These are phyloP conservation scores for Pseudogymnoascus sp. DNA, from an alignment of 2,329 filamentous ascomycete genomes.

Conservation along the genomic window DNA sequence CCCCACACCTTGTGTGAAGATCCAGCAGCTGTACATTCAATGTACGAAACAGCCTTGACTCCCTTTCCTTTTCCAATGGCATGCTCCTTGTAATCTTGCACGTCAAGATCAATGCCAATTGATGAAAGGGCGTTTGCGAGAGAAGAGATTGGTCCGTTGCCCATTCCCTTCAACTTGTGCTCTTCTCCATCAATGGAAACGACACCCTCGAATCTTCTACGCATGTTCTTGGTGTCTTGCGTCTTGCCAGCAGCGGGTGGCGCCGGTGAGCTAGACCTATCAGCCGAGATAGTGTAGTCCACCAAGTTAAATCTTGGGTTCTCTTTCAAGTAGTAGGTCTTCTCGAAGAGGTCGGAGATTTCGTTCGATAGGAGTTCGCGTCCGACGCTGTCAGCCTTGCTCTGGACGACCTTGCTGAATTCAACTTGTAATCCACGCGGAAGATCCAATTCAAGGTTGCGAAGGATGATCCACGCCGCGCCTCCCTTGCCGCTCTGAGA, in stretches of 20 bases:
- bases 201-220: slow-evolving; percentile 77
- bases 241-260: slow-evolving; percentile 62
- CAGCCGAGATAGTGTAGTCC: slow-evolving; percentile 84
- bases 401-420: slow-evolving; percentile 82
- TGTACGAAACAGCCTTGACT: slow-evolving; percentile 91
- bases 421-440: slow-evolving; percentile 87
- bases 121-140: slow-evolving; percentile 72
- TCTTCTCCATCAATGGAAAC: slow-evolving; percentile 75
- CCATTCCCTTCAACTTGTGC: slow-evolving; percentile 68
- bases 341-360: slow-evolving; percentile 81
- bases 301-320: slow-evolving; percentile 81
- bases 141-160: slow-evolving; percentile 85
- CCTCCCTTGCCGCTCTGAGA: slow-evolving; percentile 93
- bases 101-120: slow-evolving; percentile 79
- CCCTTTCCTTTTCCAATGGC: slow-evolving; percentile 73
- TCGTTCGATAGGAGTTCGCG: slow-evolving; percentile 78
- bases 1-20: slow-evolving; percentile 75
- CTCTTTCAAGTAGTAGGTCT: slow-evolving; percentile 74
- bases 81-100: slow-evolving; percentile 94
- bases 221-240: slow-evolving; percentile 68
- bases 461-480: slow-evolving; percentile 86
- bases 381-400: slow-evolving; percentile 67
- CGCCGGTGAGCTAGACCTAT: slow-evolving; percentile 68
- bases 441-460: slow-evolving; percentile 81
- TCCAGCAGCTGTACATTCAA: slow-evolving; percentile 69